phyloP scores from a whole-genome alignment of 192 early-diverging fungal genomes.

The Backusella sp. region DNA sequence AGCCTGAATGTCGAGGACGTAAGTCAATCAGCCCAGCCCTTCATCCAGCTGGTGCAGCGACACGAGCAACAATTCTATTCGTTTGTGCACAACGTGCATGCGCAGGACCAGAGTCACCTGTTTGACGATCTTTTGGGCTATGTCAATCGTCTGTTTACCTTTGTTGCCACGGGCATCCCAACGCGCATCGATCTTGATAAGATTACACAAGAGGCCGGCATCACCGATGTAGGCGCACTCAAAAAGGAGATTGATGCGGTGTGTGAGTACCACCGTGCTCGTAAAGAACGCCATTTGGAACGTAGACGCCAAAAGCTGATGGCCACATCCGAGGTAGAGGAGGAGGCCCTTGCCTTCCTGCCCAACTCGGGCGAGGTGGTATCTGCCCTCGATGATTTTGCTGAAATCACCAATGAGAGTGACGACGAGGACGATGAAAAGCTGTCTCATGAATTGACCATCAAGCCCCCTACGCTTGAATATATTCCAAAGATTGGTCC shows the following conservation, averaged over 20 bases:
- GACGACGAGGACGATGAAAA: neutral
- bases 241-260: slow-evolving; percentile 31
- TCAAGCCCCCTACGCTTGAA: slow-evolving; percentile 14
- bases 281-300: slow-evolving; percentile 40
- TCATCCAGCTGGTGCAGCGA: slow-evolving; percentile 44
- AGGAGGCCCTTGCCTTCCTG: neutral
- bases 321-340: slow-evolving; percentile 6
- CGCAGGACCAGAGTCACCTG: slow-evolving; percentile 42
- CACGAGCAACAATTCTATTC: slow-evolving; percentile 52
- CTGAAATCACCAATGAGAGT: slow-evolving; percentile 31
- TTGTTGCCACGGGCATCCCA: slow-evolving; percentile 41
- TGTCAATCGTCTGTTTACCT: slow-evolving; percentile 40
- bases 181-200: slow-evolving; percentile 28
- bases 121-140: slow-evolving; percentile 48
- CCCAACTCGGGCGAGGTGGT: neutral
- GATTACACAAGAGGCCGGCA: slow-evolving; percentile 23
- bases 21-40: slow-evolving; percentile 35
- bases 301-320: slow-evolving; percentile 33
- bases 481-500: slow-evolving; percentile 28
- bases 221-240: slow-evolving; percentile 27
- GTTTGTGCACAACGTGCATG: slow-evolving; percentile 56
- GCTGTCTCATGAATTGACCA: slow-evolving; percentile 6
- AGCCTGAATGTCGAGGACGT: slow-evolving; percentile 37
- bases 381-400: slow-evolving; percentile 41
- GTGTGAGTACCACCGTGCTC: slow-evolving; percentile 25